Base-by-base conservation (phyloP, 73 alveolate genomes). In the Urostyla sp. region DNA sequence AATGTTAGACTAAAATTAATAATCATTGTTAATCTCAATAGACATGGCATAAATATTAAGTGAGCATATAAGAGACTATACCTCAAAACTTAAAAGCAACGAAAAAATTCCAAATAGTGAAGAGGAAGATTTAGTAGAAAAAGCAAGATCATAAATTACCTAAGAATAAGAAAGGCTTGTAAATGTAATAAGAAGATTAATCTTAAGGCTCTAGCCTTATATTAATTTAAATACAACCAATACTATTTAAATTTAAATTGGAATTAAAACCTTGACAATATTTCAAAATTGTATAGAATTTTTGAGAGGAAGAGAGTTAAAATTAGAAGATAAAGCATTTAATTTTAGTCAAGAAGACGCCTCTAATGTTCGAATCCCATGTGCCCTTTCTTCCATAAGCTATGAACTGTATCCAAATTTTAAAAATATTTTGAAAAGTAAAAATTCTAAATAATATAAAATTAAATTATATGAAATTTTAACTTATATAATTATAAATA, bases 161-260 rank as follows among this genome's bases (percentile, higher is more conserved):
- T 20, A 38, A 63, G 1, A 37, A 35, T 28, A 36, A 59, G 56
- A 63, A 37, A 15, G n/a, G n/a, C 50, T 38, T 1, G 57, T 69
- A 7, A 49, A 49, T 24, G 48, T 69, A 3, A 15, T 69, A 8
- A 44, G 83, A 34, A 69, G 30, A 49, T 44, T 69, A 30, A 49
- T 69, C 49, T 55, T 69, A 13, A 69, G 83, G 49, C 56, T 69
- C 7, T 30, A 69, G 31, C 83, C 83, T 27, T 69, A 69, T 45
- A 45, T 69, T 46, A 45, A 7, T 69, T 69, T 69, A 46, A 69
- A 24, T 16, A 69, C 83, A 4, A 5, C n/a, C n/a, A n/a, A n/a
- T n/a, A n/a, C n/a, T n/a, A n/a, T 46, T 52, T 69, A 67, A 1
- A 30, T 69, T 10, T 21, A 5, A 1, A 69, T 69, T 15, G 44